A percentile compares a stretch with the other conserved stretches of the same genome.
These are phyloP conservation scores for Candida montana DNA, from an alignment of 805 yeast species.

Conservation along the genomic window DNA sequence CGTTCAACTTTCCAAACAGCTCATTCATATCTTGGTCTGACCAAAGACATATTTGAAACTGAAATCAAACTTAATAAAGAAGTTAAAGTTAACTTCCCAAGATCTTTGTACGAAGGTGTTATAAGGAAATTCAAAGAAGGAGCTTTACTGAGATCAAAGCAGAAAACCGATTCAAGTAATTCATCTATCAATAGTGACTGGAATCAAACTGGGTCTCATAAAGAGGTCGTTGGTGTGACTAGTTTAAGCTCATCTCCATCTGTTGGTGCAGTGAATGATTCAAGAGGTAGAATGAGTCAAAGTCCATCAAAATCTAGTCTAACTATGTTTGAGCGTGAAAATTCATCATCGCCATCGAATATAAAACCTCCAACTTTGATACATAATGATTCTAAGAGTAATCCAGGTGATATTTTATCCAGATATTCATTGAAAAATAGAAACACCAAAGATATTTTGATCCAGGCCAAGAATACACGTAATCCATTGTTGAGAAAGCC, in stretches of 20 bases:
- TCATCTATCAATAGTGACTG: not conserved
- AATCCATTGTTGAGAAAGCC: slow-evolving; percentile 7
- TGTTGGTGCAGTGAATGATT: slow-evolving; percentile 4
- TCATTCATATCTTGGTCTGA: slow-evolving; percentile 78
- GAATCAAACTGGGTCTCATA: not conserved
- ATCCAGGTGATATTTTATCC: slow-evolving; percentile 83
- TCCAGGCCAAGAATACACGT: not conserved
- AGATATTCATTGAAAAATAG: slow-evolving; percentile 60
- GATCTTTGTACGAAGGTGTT: slow-evolving; percentile 55
- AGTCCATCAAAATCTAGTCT: not conserved
- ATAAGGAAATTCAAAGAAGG: slow-evolving; percentile 35
- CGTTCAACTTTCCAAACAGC: slow-evolving; percentile 90
- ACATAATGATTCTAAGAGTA: slow-evolving; percentile 32
- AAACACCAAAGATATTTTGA: not conserved
- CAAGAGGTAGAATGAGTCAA: not conserved
- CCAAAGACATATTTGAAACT: slow-evolving; percentile 72
- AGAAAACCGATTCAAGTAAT: not conserved
- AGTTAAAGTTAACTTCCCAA: slow-evolving; percentile 49
- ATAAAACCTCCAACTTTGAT: too few species aligned
- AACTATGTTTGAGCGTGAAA: not conserved
- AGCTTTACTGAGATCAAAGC: not conserved
- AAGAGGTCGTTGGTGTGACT: not conserved
- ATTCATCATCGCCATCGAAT: slow-evolving; percentile 4
- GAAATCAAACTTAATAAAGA: slow-evolving; percentile 60
- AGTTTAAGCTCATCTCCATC: slow-evolving; percentile 9